Conservation (phyloP, 805 yeast species). For the Pichia heedii region DNA sequence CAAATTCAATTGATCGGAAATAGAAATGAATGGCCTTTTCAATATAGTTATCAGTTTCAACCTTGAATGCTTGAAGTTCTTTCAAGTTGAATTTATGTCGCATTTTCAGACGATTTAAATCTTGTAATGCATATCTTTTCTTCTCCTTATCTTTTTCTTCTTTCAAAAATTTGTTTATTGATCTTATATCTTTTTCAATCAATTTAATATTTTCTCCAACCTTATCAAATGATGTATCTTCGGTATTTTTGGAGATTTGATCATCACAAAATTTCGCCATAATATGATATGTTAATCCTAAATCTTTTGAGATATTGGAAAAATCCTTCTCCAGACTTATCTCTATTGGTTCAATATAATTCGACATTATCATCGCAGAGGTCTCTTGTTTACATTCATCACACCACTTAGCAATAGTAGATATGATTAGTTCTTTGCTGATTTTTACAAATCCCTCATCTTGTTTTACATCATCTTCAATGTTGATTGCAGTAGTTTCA, state of each 20-base stretch:
- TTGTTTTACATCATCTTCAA: neutral
- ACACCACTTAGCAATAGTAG: constrained; percentile 56
- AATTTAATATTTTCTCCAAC: constrained; percentile 21
- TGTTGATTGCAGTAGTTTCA: neutral
- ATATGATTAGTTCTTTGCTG: constrained; percentile 16
- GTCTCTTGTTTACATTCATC: constrained; percentile 62
- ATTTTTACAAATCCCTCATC: neutral
- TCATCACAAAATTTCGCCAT: constrained; percentile 69
- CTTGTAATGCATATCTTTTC: constrained; percentile 43
- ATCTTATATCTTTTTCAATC: constrained; percentile 40
- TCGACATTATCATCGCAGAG: constrained; percentile 45
- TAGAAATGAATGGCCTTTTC: constrained; percentile 51
- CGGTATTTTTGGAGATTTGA: constrained; percentile 40
- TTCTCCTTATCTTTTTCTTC: constrained; percentile 33
- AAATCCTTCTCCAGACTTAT: constrained; percentile 15
- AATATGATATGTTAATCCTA: constrained; percentile 42
- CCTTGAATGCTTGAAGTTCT: constrained; percentile 33
- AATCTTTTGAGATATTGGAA: constrained; percentile 9
- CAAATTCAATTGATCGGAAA: constrained; percentile 40
- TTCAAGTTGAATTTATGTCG: constrained; percentile 42
- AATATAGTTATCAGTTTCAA: constrained; percentile 31
- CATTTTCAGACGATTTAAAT: constrained; percentile 37
- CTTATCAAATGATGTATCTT: constrained; percentile 36
- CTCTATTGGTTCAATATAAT: constrained; percentile 45
- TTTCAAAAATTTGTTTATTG: constrained; percentile 35